Evolutionary conservation across 2,329 filamentous ascomycete species (phyloP).

Genomic region (Gnomoniopsis smithogilvyi): DNA sequence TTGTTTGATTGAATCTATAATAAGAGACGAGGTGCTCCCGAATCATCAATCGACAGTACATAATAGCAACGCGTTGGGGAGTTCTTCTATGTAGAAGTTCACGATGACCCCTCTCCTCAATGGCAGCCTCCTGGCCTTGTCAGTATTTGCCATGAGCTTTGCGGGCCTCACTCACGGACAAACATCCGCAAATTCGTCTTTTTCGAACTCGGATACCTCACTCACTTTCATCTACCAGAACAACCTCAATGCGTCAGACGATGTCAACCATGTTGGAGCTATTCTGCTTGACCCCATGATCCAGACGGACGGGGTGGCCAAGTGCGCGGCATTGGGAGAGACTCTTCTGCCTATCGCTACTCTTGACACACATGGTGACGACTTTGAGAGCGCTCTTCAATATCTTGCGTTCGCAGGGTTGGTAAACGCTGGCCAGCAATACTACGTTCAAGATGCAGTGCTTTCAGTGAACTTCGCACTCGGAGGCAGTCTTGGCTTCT

Average conservation of each 20-base stretch:
- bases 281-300: conserved; percentile 43
- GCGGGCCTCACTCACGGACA: neutral
- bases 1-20: no score
- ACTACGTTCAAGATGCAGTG: conserved; percentile 38
- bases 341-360: conserved; percentile 38
- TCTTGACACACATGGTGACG: conserved; percentile 38
- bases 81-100: neutral
- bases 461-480: conserved; percentile 34
- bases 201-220: conserved; percentile 37
- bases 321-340: conserved; percentile 46
- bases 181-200: neutral
- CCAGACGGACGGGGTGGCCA: conserved; percentile 33
- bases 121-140: neutral
- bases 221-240: conserved; percentile 51
- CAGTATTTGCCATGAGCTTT: neutral
- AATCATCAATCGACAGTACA: neutral
- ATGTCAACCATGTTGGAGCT: conserved; percentile 48
- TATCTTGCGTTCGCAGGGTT: conserved; percentile 29
- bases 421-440: conserved; percentile 28
- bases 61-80: neutral
- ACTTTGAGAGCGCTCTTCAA: conserved; percentile 41
- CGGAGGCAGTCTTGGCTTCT: conserved; percentile 1
- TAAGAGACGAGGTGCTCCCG: neutral
- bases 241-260: conserved; percentile 50
- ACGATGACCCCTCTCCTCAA: conserved; percentile 3